phyloP scores from a whole-genome alignment of 768 basidiomycete species.

The Pisolithus orientalis region DNA sequence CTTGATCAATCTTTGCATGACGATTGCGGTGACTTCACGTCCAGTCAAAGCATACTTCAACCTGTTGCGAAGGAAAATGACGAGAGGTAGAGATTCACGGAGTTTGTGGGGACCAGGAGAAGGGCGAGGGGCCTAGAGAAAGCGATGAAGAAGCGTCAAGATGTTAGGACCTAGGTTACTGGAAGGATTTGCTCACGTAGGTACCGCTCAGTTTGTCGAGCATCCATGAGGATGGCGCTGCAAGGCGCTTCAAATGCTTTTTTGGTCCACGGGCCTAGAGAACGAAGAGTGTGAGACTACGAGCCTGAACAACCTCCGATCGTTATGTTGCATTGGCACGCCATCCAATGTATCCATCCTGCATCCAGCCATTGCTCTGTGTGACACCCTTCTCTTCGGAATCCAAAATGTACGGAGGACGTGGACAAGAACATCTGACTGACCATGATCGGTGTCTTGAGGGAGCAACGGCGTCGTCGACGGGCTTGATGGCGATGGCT shows the following conservation, averaged over 20 bases:
- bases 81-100: conserved; percentile 94
- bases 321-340: background rate
- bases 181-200: conserved; percentile 54
- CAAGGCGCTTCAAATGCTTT: conserved; percentile 98
- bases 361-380: conserved; percentile 23
- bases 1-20: conserved; percentile 95
- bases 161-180: background rate
- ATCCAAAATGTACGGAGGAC: background rate
- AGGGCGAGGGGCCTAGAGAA: conserved; percentile 79
- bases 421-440: conserved; percentile 14
- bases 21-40: conserved; percentile 92
- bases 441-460: conserved; percentile 29
- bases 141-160: conserved; percentile 1
- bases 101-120: conserved; percentile 99
- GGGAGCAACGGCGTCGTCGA: conserved; percentile 12
- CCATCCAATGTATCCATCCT: conserved; percentile 15
- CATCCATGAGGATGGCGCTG: conserved; percentile 99
- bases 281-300: conserved; percentile 14
- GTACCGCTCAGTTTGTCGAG: conserved; percentile 96
- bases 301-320: background rate
- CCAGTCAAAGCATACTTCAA: conserved; percentile 98
- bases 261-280: conserved; percentile 91
- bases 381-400: background rate
- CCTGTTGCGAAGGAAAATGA: conserved; percentile 96
- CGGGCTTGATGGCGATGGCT: conserved; percentile 18